A percentile compares a stretch with the other conserved stretches of the same genome.
phyloP scores from a whole-genome alignment of 2,329 filamentous ascomycete species.

The Beauveria medogensis region DNA sequence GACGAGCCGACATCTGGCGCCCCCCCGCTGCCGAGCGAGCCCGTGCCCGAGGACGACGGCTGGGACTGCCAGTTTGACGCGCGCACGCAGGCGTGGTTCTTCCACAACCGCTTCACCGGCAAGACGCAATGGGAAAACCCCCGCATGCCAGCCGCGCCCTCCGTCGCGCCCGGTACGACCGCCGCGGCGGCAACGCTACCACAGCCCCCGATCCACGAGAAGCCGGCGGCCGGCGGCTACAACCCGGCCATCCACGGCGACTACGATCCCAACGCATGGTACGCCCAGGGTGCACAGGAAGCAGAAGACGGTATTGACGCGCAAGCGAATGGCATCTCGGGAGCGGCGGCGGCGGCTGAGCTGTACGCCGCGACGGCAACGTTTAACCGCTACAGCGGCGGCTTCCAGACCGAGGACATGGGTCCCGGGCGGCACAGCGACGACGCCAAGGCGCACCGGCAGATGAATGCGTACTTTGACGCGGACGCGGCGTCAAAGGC shows the following conservation, averaged over 20 bases:
- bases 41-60: constrained; percentile 60
- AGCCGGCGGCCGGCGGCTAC: constrained; percentile 62
- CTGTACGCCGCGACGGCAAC: constrained; percentile 60
- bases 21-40: constrained; percentile 27
- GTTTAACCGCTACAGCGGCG: constrained; percentile 90
- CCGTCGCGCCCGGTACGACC: constrained; percentile 16
- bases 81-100: constrained; percentile 63
- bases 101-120: constrained; percentile 73
- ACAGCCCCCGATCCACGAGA: constrained; percentile 26
- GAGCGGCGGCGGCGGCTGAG: constrained; percentile 26
- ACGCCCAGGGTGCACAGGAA: constrained; percentile 53
- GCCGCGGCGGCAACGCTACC: constrained; percentile 17
- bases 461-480: constrained; percentile 94
- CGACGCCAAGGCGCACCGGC: constrained; percentile 76
- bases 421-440: constrained; percentile 73
- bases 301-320: constrained; percentile 19
- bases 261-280: constrained; percentile 94
- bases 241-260: constrained; percentile 94
- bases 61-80: constrained; percentile 78
- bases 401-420: constrained; percentile 62
- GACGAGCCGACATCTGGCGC: constrained; percentile 22
- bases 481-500: constrained; percentile 88
- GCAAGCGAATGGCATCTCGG: constrained; percentile 13
- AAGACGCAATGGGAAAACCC: constrained; percentile 82
- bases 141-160: constrained; percentile 47